These are phyloP conservation scores for Aspergillus versicolor DNA, from an alignment of 2,329 filamentous ascomycete genomes.

Conservation along the genomic window DNA sequence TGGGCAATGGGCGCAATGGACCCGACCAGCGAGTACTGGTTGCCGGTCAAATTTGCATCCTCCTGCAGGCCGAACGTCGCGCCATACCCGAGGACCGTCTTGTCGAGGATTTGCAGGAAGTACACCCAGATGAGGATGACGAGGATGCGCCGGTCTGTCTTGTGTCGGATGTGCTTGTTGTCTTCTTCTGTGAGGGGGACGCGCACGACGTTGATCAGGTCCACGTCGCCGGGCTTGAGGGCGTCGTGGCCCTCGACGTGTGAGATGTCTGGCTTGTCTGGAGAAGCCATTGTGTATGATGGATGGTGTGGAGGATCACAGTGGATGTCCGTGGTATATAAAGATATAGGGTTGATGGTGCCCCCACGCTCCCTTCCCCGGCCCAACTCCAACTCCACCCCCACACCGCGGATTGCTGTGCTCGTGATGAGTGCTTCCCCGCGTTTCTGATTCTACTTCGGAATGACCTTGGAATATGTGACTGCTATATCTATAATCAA, in stretches of 20 bases:
- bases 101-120: constrained; percentile 56
- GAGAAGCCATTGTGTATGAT: neutral
- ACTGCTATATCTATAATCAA: too few species aligned
- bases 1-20: constrained; percentile 61
- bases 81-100: constrained; percentile 57
- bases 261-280: neutral
- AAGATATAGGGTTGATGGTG: neutral
- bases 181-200: constrained; percentile 34
- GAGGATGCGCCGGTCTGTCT: constrained; percentile 62
- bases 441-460: too few species aligned
- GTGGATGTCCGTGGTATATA: neutral
- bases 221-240: neutral
- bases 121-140: constrained; percentile 47
- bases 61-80: constrained; percentile 56
- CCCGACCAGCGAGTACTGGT: constrained; percentile 58
- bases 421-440: too few species aligned
- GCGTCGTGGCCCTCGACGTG: neutral
- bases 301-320: too few species aligned
- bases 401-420: too few species aligned
- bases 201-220: constrained; percentile 16
- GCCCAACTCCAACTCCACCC: too few species aligned
- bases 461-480: too few species aligned
- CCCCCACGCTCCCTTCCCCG: too few species aligned
- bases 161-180: constrained; percentile 57
- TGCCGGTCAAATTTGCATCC: constrained; percentile 52